phyloP scores from a whole-genome alignment of 352 stramenopile genomes.

The Sclerospora graminicola region DNA sequence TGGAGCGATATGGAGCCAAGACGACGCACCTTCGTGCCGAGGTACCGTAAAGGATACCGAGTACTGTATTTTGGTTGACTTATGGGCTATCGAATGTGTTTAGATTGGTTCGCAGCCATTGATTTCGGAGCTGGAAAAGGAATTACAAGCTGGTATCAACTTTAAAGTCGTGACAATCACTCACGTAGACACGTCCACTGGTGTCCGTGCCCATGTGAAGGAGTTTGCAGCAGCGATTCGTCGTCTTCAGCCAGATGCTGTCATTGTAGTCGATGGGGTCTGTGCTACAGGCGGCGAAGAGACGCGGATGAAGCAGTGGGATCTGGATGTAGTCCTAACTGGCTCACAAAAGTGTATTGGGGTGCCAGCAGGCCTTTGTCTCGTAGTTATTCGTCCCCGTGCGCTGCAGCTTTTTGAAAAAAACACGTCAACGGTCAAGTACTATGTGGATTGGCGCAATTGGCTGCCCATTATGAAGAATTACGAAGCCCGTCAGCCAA shows the following conservation, averaged over 20 bases:
- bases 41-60: slow-evolving; percentile 3
- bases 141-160: slow-evolving; percentile 21
- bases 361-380: slow-evolving; percentile 53
- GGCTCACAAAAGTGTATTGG: slow-evolving; percentile 73
- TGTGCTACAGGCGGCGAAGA: slow-evolving; percentile 61
- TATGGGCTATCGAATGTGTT: slow-evolving; percentile 23
- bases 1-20: slow-evolving; percentile 59
- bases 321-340: slow-evolving; percentile 69
- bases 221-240: slow-evolving; percentile 44
- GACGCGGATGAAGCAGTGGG: slow-evolving; percentile 75
- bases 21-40: slow-evolving; percentile 46
- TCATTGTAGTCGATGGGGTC: slow-evolving; percentile 63
- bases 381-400: slow-evolving; percentile 57
- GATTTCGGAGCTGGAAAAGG: slow-evolving; percentile 33
- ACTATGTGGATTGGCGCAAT: slow-evolving; percentile 74
- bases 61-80: not conserved
- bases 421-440: slow-evolving; percentile 41
- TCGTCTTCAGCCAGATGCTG: slow-evolving; percentile 42
- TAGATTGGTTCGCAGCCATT: slow-evolving; percentile 47
- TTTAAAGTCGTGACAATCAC: slow-evolving; percentile 73
- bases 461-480: slow-evolving; percentile 81
- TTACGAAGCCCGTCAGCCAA: slow-evolving; percentile 64
- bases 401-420: slow-evolving; percentile 55
- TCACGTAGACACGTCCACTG: slow-evolving; percentile 71
- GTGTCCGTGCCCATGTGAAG: slow-evolving; percentile 51